Evolutionary conservation across 129 eudicot genomes (phyloP), one percentile per base, ranked within the genome.

Genomic region (Rutidosis leptorrhynchoides): DNA sequence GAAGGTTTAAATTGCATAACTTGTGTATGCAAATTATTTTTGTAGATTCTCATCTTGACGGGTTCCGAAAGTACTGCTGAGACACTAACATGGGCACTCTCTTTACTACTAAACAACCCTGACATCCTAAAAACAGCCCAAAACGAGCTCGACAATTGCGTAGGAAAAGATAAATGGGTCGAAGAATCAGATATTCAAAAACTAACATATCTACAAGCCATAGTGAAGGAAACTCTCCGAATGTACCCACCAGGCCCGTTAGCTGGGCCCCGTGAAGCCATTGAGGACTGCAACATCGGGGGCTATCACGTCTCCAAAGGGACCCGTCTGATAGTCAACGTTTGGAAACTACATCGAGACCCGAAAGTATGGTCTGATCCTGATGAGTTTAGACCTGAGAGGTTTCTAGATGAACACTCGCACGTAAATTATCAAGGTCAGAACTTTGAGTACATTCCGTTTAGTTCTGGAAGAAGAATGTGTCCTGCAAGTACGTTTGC

Each of bases 181-280:
- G 76, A 79, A 61, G 87, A 81, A 67, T 59, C 87, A 17, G 87
- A 85, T 59, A 69, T 77, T 8, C 57, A 48, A 35, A 74, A 76
- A 40, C 74, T 81, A 20, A 7, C 17, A 0, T 79, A 81, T 75
- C 64, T 85, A 22, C 81, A 76, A 37, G 80, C 87, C 29, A 52
- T 82, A 37, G 68, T 84, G 7, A 78, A 84, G 37, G 90, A 84
- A 73, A 81, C 86, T 5, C 67, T 84, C 17, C 69, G 87, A 12
- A 55, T 85, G 63, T 85, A 85, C 83, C 91, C 91, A 23, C 87
- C 87, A 9, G 87, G 87, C 16, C 84, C 87, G 1, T 58, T 85
- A 16, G 64, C 74, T 15, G 87, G 81, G 30, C 87, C 87, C 10
- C 84, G 67, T 11, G 77, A 81, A 60, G 83, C 95, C 76, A 62